A percentile compares a stretch with the other conserved stretches of the same genome.
phyloP scores from a whole-genome alignment of 2,329 filamentous ascomycete species.

The Trichoderma afroharzianum region DNA sequence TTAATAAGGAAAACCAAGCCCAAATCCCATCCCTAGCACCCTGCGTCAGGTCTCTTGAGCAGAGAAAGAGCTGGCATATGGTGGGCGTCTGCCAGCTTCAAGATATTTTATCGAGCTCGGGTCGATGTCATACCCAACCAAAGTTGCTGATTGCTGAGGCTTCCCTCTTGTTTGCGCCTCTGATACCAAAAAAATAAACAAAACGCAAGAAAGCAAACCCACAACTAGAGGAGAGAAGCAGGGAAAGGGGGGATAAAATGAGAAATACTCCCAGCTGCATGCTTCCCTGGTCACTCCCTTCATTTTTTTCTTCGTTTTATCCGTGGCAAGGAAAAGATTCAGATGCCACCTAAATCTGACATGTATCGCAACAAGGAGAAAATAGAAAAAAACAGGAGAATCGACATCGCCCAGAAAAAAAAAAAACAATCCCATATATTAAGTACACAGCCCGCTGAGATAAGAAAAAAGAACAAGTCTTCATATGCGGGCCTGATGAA shows the following conservation, averaged over 20 bases:
- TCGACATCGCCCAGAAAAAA: not conserved
- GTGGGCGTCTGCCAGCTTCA: not conserved
- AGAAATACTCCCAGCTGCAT: not conserved
- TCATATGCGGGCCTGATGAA: constrained; percentile 4
- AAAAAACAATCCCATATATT: constrained; percentile 4
- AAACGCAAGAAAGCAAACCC: not conserved
- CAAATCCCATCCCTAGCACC: not conserved
- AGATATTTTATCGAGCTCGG: not conserved
- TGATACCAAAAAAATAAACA: not conserved
- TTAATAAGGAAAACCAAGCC: not conserved
- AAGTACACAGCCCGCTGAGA: constrained; percentile 14
- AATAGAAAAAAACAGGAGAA: not conserved
- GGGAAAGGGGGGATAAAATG: not conserved
- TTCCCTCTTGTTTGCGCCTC: not conserved
- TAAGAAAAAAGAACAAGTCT: not conserved
- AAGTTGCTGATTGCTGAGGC: not conserved
- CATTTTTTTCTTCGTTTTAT: not conserved
- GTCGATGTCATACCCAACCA: not conserved
- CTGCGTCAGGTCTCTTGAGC: not conserved
- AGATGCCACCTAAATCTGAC: not conserved
- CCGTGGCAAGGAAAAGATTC: not conserved
- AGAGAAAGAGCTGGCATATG: not conserved
- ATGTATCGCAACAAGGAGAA: not conserved
- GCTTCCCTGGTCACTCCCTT: too few species aligned
- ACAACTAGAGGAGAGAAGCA: not conserved